Evolutionary conservation across 2,329 filamentous ascomycete species (phyloP), one percentile per base, ranked within the genome.

Genomic region (Ophiosphaerella korrae): DNA sequence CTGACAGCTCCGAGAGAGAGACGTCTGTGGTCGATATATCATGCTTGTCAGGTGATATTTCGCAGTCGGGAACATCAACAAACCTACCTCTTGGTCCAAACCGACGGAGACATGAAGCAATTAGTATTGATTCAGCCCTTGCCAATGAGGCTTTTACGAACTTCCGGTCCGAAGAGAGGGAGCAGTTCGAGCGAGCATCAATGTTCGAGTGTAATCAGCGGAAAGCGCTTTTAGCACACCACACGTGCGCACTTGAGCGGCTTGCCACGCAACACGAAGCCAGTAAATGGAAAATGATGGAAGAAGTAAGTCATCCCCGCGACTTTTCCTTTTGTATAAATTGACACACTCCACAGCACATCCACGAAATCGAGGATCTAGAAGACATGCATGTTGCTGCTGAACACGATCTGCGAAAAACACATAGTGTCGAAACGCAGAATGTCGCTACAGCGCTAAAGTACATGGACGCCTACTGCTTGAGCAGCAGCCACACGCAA

Each of bases 381-480:
- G 77, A 79, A 55, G 77, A 79, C 54, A 71, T 68, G 47, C 77
- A 79, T 53, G 68, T 79, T 13, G 60, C 67, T 12, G 74, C 72
- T 16, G 77, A 79, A 56, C 71, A 75, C 33, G 74, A 76, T 38
- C 61, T 80, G 21, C 73, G 74, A 32, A 66, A 71, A 44, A 48
- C 64, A 3, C 78, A 80, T 18, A 67, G 64, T 1, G 64, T 73
- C 23, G 78, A 79, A 52, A 62, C 64, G 11, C 70, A 74, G 33
- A 78, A 78, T 56, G 72, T 72, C 9, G 74, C 72, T 0, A 78
- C 75, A 2, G 77, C 77, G 0, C 59, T 80, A 3, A 76, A 75
- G 52, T 74, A 80, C 52, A 79, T 80, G 71, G 75, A 78, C 50
- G 76, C 76, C 3, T 80, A 78, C 53, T 80, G 77, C 49, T 69